Percentiles rank a stretch among this genome's conserved stretches.
Conservation (phyloP, 305 asterid genomes). For the Coffea humblotiana region DNA sequence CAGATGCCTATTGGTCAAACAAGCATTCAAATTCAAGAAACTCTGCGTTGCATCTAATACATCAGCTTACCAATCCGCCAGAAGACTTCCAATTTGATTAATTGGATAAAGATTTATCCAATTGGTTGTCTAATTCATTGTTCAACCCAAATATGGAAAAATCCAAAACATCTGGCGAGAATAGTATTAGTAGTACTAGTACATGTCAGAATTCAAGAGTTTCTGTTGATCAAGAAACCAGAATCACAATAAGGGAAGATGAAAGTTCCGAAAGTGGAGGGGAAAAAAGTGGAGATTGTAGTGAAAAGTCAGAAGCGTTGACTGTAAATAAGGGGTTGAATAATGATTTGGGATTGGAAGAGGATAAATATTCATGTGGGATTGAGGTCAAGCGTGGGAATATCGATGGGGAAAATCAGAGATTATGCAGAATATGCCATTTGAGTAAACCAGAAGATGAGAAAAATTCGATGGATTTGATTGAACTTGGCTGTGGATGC, state of each 20-base stretch:
- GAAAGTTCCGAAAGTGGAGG: conserved; percentile 16
- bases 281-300: conserved; percentile 26
- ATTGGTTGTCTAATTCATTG: background rate
- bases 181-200: background rate
- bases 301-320: conserved; percentile 29
- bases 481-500: conserved; percentile 86
- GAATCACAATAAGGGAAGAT: conserved; percentile 26
- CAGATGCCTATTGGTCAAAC: background rate
- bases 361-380: conserved; percentile 33
- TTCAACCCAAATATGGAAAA: conserved; percentile 13
- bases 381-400: conserved; percentile 37
- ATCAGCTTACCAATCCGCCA: background rate
- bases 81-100: background rate
- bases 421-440: conserved; percentile 78
- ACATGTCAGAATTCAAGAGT: background rate
- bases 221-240: conserved; percentile 33
- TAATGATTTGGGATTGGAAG: conserved; percentile 26
- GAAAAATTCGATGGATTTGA: conserved; percentile 40
- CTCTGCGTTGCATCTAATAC: background rate
- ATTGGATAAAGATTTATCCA: too few relatives aligned
- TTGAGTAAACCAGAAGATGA: conserved; percentile 60
- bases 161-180: background rate
- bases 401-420: conserved; percentile 36
- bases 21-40: conserved; percentile 4
- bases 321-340: conserved; percentile 18